A percentile compares a stretch with the other conserved stretches of the same genome.
Evolutionary conservation across 1,284 basidiomycete species (phyloP).

Genomic region (Trichosporon ovoides): DNA sequence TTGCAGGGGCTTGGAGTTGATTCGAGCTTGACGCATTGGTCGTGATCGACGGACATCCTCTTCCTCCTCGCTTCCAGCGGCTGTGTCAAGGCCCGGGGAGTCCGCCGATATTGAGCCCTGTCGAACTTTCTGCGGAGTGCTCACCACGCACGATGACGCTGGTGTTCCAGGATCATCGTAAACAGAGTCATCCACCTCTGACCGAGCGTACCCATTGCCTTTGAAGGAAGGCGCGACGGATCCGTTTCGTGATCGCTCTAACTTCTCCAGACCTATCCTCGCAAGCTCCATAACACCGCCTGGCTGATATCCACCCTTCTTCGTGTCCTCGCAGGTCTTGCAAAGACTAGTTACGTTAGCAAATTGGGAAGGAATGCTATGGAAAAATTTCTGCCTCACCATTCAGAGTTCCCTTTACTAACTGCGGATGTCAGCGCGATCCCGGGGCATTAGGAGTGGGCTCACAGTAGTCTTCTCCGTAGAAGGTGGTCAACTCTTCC

Average conservation of each 20-base stretch:
- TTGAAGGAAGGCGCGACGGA: not conserved
- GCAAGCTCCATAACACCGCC: not conserved
- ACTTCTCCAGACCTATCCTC: slow-evolving; percentile 3
- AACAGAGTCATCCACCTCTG: slow-evolving; percentile 9
- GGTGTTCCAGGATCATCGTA: slow-evolving; percentile 7
- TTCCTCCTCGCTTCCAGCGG: slow-evolving; percentile 16
- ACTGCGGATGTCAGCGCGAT: slow-evolving; percentile 22
- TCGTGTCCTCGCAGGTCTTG: slow-evolving; percentile 34
- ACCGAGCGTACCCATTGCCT: not conserved
- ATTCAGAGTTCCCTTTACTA: slow-evolving; percentile 38
- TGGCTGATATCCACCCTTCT: not conserved
- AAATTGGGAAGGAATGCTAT: not conserved
- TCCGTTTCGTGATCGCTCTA: not conserved
- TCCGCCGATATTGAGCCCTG: not conserved
- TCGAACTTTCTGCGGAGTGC: slow-evolving; percentile 9
- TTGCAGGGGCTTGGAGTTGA: slow-evolving; percentile 7
- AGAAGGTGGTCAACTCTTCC: slow-evolving; percentile 46
- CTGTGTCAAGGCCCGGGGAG: not conserved
- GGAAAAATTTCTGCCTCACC: slow-evolving; percentile 23
- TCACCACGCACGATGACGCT: not conserved
- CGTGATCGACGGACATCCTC: slow-evolving; percentile 8
- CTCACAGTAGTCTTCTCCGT: slow-evolving; percentile 43
- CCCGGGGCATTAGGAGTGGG: not conserved
- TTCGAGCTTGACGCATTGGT: slow-evolving; percentile 23
- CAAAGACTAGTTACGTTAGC: slow-evolving; percentile 33